phyloP scores from a whole-genome alignment of 2,329 filamentous ascomycete genomes.

The Aphanoascus verrucosus region DNA sequence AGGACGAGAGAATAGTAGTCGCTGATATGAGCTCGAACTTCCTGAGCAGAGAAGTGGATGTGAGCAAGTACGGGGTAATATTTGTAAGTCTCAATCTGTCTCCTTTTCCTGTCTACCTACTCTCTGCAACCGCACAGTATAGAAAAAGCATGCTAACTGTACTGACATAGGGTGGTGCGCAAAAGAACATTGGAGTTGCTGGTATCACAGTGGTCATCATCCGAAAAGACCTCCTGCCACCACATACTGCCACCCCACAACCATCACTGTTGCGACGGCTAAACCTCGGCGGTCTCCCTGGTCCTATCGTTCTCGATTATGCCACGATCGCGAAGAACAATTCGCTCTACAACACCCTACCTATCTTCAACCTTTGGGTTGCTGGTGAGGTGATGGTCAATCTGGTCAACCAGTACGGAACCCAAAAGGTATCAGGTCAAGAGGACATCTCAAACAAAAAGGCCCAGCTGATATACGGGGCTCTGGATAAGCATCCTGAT shows the following conservation, averaged over 20 bases:
- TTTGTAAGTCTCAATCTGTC: constrained; percentile 49
- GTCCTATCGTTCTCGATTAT: constrained; percentile 69
- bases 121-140: neutral
- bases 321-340: constrained; percentile 84
- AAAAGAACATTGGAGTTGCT: constrained; percentile 84
- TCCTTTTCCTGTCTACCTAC: neutral
- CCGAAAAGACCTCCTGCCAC: constrained; percentile 67
- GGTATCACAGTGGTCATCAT: constrained; percentile 81
- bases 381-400: constrained; percentile 78
- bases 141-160: constrained; percentile 1
- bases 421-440: constrained; percentile 63
- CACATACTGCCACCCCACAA: constrained; percentile 53
- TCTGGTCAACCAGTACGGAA: constrained; percentile 53
- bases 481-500: constrained; percentile 60
- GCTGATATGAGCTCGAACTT: constrained; percentile 95
- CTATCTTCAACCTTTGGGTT: constrained; percentile 87
- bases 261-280: constrained; percentile 61
- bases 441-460: constrained; percentile 64
- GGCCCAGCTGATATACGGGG: constrained; percentile 62
- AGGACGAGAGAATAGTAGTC: constrained; percentile 63
- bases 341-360: constrained; percentile 89
- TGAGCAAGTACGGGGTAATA: constrained; percentile 68
- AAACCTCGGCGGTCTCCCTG: constrained; percentile 53
- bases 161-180: constrained; percentile 53
- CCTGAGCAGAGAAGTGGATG: constrained; percentile 64